Percentiles rank a stretch among this genome's conserved stretches.
phyloP scores from a whole-genome alignment of 768 basidiomycete genomes.

The Termitomyces sp. region DNA sequence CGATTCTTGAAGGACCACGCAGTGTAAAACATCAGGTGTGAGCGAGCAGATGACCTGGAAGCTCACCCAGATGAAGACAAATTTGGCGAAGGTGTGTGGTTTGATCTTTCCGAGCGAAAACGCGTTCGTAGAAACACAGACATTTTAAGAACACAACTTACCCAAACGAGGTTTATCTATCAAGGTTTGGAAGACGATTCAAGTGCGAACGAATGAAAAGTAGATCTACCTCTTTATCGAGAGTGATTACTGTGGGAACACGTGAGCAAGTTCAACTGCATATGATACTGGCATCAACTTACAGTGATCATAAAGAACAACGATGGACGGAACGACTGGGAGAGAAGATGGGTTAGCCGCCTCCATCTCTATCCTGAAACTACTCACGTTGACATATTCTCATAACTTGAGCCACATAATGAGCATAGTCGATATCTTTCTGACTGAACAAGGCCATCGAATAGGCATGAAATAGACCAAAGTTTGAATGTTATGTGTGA shows the following conservation, averaged over 20 bases:
- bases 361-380: not conserved
- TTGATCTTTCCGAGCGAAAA: constrained; percentile 11
- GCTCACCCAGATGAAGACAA: constrained; percentile 19
- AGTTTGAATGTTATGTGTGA: not conserved
- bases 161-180: constrained; percentile 25
- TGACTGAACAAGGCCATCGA: constrained; percentile 1
- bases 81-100: constrained; percentile 18
- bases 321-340: constrained; percentile 16
- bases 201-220: not conserved
- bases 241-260: constrained; percentile 20
- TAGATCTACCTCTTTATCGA: constrained; percentile 19
- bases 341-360: not conserved
- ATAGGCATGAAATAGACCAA: not conserved
- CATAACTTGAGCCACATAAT: constrained; percentile 9
- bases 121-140: not conserved
- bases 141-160: constrained; percentile 1
- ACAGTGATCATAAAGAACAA: constrained; percentile 22
- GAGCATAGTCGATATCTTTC: not conserved
- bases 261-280: not conserved
- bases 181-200: not conserved
- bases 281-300: not conserved
- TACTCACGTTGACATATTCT: constrained; percentile 19
- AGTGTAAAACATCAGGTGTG: not conserved
- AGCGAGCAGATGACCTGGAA: not conserved
- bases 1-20: constrained; percentile 18